These are phyloP conservation scores for Thraustotheca clavata DNA, from an alignment of 352 stramenopile species.

Conservation along the genomic window DNA sequence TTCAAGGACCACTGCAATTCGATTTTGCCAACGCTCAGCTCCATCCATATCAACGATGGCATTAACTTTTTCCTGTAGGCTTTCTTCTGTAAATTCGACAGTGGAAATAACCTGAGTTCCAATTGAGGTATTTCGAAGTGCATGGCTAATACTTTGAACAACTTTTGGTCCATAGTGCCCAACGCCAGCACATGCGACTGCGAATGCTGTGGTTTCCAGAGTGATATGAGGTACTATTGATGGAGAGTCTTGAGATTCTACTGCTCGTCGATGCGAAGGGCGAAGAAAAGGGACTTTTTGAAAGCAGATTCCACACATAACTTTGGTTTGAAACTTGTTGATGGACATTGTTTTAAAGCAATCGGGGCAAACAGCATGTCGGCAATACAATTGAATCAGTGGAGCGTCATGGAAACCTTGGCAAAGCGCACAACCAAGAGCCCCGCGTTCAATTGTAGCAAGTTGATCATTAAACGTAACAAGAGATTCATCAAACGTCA, in stretches of 20 bases:
- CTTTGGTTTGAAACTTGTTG: neutral
- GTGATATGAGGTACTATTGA: neutral
- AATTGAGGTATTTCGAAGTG: slow-evolving; percentile 10
- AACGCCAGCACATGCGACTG: slow-evolving; percentile 2
- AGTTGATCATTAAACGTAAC: slow-evolving; percentile 34
- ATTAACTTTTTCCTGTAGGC: slow-evolving; percentile 24
- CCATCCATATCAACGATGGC: slow-evolving; percentile 29
- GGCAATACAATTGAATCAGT: slow-evolving; percentile 55
- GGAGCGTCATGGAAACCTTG: slow-evolving; percentile 26
- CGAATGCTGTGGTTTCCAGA: neutral
- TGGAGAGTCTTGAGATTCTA: neutral
- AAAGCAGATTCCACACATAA: slow-evolving; percentile 15
- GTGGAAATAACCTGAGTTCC: neutral
- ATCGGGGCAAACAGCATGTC: slow-evolving; percentile 45
- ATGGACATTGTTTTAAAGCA: slow-evolving; percentile 28
- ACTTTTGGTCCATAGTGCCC: slow-evolving; percentile 12
- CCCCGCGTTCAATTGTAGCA: slow-evolving; percentile 46
- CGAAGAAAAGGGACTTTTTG: slow-evolving; percentile 17
- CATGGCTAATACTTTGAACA: slow-evolving; percentile 9
- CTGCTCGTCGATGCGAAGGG: neutral
- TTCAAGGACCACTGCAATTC: slow-evolving; percentile 32
- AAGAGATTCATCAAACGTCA: slow-evolving; percentile 7
- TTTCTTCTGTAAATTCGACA: neutral
- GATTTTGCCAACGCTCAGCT: slow-evolving; percentile 41
- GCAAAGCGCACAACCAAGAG: slow-evolving; percentile 5